Conservation (phyloP, 768 basidiomycete species). For the Lactarius quietus region DNA sequence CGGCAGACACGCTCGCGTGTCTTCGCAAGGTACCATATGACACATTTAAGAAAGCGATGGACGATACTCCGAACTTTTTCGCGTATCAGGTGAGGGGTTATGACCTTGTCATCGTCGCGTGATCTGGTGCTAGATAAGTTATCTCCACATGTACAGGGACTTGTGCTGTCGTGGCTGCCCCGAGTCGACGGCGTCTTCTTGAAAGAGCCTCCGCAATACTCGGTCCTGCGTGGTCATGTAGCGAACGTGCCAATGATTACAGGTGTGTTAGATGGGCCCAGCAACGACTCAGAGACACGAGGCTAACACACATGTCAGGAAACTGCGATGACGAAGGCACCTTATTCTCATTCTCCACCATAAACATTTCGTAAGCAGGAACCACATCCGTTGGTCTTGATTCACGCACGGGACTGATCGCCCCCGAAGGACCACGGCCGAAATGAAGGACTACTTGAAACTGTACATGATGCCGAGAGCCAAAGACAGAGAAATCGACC, state of each 20-base stretch:
- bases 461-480: conserved; percentile 30
- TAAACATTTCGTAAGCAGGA: conserved; percentile 33
- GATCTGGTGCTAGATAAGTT: background rate
- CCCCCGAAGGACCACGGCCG: background rate
- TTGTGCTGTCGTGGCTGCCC: conserved; percentile 30
- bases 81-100: conserved; percentile 32
- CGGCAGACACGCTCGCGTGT: conserved; percentile 41
- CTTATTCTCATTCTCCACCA: conserved; percentile 30
- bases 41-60: conserved; percentile 33
- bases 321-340: conserved; percentile 62
- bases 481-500: conserved; percentile 18
- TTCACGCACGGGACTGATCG: background rate
- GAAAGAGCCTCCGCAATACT: conserved; percentile 25
- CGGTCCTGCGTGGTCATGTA: conserved; percentile 26
- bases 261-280: conserved; percentile 15
- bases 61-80: conserved; percentile 33
- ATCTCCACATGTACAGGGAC: conserved; percentile 28
- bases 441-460: conserved; percentile 17
- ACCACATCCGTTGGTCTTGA: background rate
- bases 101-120: background rate
- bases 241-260: conserved; percentile 28
- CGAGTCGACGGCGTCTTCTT: conserved; percentile 31
- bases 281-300: too few species aligned
- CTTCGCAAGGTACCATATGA: conserved; percentile 38
- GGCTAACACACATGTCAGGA: conserved; percentile 32